Evolutionary conservation across 2,329 filamentous ascomycete genomes (phyloP).

Genomic region (Aspergillus neoniger): DNA sequence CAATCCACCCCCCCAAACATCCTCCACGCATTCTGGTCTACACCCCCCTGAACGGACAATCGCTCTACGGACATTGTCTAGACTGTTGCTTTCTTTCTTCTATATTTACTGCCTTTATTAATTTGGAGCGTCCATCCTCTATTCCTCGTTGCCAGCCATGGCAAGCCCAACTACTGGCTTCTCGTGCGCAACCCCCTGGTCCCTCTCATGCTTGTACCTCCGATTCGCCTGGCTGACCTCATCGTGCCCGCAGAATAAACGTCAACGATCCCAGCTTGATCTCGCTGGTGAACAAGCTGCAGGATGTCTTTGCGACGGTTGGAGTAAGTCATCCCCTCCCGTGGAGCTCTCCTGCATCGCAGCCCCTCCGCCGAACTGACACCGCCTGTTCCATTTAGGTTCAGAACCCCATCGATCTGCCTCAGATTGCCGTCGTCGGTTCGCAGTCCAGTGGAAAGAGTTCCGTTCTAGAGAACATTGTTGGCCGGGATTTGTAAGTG

Average conservation of each 20-base stretch:
- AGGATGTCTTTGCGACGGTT: conserved; percentile 98
- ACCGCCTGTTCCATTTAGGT: conserved; percentile 57
- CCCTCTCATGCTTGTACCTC: conserved; percentile 26
- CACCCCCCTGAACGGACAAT: neutral
- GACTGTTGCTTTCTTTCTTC: conserved; percentile 1
- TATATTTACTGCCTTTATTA: conserved; percentile 8
- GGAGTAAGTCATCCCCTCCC: conserved; percentile 60
- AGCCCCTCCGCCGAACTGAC: conserved; percentile 26
- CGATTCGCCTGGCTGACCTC: conserved; percentile 29
- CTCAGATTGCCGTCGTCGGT: conserved; percentile 96
- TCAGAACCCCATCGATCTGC: conserved; percentile 98
- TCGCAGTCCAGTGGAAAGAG: conserved; percentile 99
- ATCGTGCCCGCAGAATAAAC: conserved; percentile 59
- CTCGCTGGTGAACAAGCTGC: conserved; percentile 94
- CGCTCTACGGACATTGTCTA: conserved; percentile 8
- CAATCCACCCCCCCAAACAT: conserved; percentile 11
- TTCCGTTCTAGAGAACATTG: conserved; percentile 98
- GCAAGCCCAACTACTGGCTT: conserved; percentile 47
- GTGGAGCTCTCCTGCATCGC: conserved; percentile 6
- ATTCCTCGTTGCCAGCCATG: conserved; percentile 42
- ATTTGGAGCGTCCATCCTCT: conserved; percentile 16
- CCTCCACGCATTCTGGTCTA: neutral
- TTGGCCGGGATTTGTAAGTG: conserved; percentile 95
- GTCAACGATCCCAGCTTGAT: conserved; percentile 71
- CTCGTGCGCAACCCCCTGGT: conserved; percentile 44